A percentile compares a stretch with the other conserved stretches of the same genome.
Evolutionary conservation across 345 rosid species (phyloP).

Genomic region (Gossypium turneri): DNA sequence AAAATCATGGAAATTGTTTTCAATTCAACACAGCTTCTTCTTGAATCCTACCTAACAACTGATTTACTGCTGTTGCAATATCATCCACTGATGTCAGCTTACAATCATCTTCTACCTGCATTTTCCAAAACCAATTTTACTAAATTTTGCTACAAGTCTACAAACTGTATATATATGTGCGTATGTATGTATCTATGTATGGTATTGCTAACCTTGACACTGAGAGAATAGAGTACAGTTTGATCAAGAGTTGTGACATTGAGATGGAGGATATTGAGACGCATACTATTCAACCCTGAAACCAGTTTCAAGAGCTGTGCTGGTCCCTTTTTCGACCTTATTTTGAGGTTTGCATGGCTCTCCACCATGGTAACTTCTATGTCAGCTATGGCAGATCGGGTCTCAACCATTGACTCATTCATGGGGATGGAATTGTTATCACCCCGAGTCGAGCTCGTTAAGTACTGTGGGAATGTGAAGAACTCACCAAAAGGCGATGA

Average conservation of each 20-base stretch:
- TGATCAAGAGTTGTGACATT: constrained; percentile 65
- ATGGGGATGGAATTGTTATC: constrained; percentile 16
- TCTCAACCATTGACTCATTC: constrained; percentile 27
- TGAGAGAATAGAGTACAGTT: constrained; percentile 64
- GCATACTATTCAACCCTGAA: constrained; percentile 56
- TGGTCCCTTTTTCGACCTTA: constrained; percentile 61
- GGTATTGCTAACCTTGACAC: constrained; percentile 61
- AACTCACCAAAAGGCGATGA: constrained; percentile 49
- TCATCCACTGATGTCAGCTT: constrained; percentile 69
- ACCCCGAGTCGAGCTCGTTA: constrained; percentile 27
- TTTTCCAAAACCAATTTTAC: background rate
- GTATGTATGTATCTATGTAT: background rate
- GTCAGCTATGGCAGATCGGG: constrained; percentile 41
- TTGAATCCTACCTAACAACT: constrained; percentile 60
- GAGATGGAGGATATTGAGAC: constrained; percentile 72
- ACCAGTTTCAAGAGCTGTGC: constrained; percentile 68
- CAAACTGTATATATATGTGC: background rate
- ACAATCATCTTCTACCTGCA: constrained; percentile 91
- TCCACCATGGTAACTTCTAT: constrained; percentile 85
- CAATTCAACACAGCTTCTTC: constrained; percentile 34
- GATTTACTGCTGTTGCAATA: constrained; percentile 62
- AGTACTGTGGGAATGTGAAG: constrained; percentile 65
- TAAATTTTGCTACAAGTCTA: background rate
- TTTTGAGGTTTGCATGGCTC: constrained; percentile 73
- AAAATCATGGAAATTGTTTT: background rate